phyloP scores from a whole-genome alignment of 1,284 basidiomycete genomes.

The Heliocybe sulcata region DNA sequence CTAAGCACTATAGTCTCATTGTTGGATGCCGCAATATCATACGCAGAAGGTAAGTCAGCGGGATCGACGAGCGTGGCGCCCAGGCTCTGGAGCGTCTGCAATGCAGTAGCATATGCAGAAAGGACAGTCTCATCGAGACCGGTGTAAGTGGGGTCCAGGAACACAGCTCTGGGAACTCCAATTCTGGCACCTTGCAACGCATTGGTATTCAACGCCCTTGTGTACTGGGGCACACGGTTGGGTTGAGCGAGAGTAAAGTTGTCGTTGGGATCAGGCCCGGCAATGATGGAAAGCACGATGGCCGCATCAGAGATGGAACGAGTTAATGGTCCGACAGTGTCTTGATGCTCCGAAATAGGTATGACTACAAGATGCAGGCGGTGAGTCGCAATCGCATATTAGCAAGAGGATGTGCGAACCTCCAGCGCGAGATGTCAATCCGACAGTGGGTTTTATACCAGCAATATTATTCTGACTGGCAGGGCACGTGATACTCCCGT shows the following conservation, averaged over 20 bases:
- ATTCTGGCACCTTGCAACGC: conserved; percentile 51
- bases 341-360: conserved; percentile 56
- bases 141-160: conserved; percentile 33
- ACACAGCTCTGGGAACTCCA: conserved; percentile 40
- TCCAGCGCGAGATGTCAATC: conserved; percentile 55
- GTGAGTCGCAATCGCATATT: not conserved
- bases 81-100: conserved; percentile 37
- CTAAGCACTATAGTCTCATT: conserved; percentile 48
- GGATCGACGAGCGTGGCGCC: conserved; percentile 59
- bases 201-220: conserved; percentile 37
- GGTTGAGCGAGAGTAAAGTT: conserved; percentile 57
- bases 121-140: conserved; percentile 36
- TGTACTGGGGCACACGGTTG: conserved; percentile 43
- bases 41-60: conserved; percentile 49
- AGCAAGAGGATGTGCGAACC: conserved; percentile 24
- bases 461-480: conserved; percentile 45
- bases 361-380: conserved; percentile 30
- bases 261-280: conserved; percentile 52
- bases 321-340: conserved; percentile 56
- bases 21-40: conserved; percentile 39
- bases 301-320: conserved; percentile 56
- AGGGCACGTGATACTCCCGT: conserved; percentile 25
- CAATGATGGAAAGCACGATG: conserved; percentile 50
- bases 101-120: conserved; percentile 40
- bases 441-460: conserved; percentile 57